Evolutionary conservation across 257 asterid species (phyloP), one percentile per base, ranked within the genome.

Genomic region (Rhazya stricta): DNA sequence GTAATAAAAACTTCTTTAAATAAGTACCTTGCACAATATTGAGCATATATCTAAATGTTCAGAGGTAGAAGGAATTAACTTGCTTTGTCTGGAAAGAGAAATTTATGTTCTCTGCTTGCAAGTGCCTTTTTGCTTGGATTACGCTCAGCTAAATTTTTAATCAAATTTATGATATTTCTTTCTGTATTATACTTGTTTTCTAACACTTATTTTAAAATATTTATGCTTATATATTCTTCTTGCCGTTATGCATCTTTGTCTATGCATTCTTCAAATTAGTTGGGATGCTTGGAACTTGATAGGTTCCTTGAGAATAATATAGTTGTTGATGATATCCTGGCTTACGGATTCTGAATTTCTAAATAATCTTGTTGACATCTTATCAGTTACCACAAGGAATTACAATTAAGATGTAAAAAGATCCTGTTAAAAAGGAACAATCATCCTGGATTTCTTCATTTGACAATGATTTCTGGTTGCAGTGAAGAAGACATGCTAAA

Each of bases 401-500:
- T 45, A 45, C 51, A 1, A 1, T 45, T 45, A 45, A 45, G 51
- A 45, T 45, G 51, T 1, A 45, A 45, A 10, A 13, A 45, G 12
- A 48, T 48, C 54, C 23, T 48, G 16, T 48, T 15, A 48, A 48
- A 48, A 13, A 13, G 10, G 36, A 19, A 6, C 4, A 19, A n/a
- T 18, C 7, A 73, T 50, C 10, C 3, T 50, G 27, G 39, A 54
- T 18, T 60, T 50, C 62, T 45, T 11, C 72, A 36, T 78, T 74
- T 61, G 42, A 32, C 48, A 16, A 43, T 36, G 36, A 3, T 29
- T 72, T 5, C 50, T 36, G 7, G 13, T 36, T 80, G 80, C 87
- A 93, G 98, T 67, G 98, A 94, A 27, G 97, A 83, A 79, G 95
- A 88, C 27, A 84, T 69, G 77, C 88, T 90, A 79, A 89, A 88